A percentile compares a stretch with the other conserved stretches of the same genome.
Evolutionary conservation across 345 rosid genomes (phyloP).

Genomic region (Schrenkiella parvula): DNA sequence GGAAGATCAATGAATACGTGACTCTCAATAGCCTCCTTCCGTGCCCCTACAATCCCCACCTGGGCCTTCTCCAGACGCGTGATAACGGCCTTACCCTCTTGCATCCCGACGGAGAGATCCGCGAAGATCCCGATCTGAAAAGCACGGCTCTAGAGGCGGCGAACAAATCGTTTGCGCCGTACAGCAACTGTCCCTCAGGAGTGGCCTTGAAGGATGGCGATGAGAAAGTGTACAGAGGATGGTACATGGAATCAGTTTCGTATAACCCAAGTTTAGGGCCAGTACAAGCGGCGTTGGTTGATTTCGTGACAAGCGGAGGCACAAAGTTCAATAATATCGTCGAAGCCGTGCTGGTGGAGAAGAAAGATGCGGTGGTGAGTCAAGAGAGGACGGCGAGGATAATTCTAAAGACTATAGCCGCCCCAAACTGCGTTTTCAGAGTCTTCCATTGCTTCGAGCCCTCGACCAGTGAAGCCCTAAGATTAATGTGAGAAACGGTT

Average conservation of each 20-base stretch:
- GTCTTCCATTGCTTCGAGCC: not conserved
- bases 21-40: constrained; percentile 48
- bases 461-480: no score
- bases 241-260: constrained; percentile 80
- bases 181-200: constrained; percentile 80
- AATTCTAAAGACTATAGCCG: not conserved
- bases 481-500: no score
- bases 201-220: constrained; percentile 60
- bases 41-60: constrained; percentile 55
- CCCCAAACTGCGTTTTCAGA: not conserved
- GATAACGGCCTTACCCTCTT: constrained; percentile 39
- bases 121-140: constrained; percentile 5
- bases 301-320: constrained; percentile 52
- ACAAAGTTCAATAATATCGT: constrained; percentile 59
- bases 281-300: constrained; percentile 82
- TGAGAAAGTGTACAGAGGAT: constrained; percentile 62
- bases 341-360: constrained; percentile 71
- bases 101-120: not conserved
- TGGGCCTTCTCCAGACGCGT: constrained; percentile 55
- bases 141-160: constrained; percentile 60
- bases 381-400: not conserved
- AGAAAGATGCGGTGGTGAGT: constrained; percentile 11
- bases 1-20: not conserved
- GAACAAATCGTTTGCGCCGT: constrained; percentile 69
- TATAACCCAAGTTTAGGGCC: constrained; percentile 87